These are phyloP conservation scores for Carex kokanica DNA, from an alignment of 176 grass and related monocot genomes.

Conservation along the genomic window DNA sequence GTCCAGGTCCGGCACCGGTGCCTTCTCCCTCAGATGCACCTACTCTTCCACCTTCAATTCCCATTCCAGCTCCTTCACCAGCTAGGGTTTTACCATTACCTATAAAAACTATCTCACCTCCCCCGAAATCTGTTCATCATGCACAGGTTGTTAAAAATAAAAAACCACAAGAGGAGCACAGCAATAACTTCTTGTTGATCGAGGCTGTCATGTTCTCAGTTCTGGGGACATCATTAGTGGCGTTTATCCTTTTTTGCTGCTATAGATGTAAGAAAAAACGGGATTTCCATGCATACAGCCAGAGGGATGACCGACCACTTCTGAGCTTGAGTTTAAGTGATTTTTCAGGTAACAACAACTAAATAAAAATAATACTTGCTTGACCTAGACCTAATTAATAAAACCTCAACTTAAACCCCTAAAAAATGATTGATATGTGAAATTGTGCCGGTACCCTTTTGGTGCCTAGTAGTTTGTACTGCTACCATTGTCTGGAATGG, in stretches of 20 bases:
- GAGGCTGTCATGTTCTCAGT: slow-evolving; percentile 36
- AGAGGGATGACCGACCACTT: slow-evolving; percentile 49
- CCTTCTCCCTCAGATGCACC: background rate
- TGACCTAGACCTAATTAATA: background rate
- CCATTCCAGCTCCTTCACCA: background rate
- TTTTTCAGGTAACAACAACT: slow-evolving; percentile 44
- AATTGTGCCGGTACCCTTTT: background rate
- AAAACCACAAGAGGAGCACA: slow-evolving; percentile 7
- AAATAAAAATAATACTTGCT: background rate
- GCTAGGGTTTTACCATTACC: background rate
- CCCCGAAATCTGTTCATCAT: slow-evolving; percentile 1
- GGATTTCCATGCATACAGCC: slow-evolving; percentile 25
- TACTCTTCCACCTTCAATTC: background rate
- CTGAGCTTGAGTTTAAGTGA: slow-evolving; percentile 48
- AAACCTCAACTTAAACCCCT: background rate
- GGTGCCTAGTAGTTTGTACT: background rate
- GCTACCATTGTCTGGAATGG: background rate
- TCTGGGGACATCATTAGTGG: slow-evolving; percentile 34
- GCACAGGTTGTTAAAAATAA: background rate
- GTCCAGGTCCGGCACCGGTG: background rate
- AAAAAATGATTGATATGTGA: background rate
- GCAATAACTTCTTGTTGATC: slow-evolving; percentile 8
- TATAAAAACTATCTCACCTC: background rate
- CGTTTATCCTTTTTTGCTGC: slow-evolving; percentile 35
- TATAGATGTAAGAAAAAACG: slow-evolving; percentile 43